A percentile compares a stretch with the other conserved stretches of the same genome.
These are phyloP conservation scores for Digitaria exilis DNA, from an alignment of 202 grass and related monocot genomes.

Conservation along the genomic window DNA sequence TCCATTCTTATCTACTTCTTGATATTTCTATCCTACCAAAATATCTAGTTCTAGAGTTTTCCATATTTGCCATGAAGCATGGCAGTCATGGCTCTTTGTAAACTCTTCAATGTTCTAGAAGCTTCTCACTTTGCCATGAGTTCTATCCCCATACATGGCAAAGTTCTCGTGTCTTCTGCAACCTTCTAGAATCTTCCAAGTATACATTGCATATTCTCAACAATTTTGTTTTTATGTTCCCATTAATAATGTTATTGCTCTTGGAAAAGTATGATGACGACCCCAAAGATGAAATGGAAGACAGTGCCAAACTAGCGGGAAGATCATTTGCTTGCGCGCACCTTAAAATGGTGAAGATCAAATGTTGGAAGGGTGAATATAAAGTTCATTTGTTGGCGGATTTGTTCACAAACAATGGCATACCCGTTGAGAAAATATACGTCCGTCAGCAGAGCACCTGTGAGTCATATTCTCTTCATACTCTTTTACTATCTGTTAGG, in stretches of 20 bases:
- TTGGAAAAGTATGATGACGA: background rate
- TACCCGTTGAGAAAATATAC: constrained; percentile 22
- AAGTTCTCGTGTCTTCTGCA: no score
- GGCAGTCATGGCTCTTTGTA: no score
- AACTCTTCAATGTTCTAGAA: no score
- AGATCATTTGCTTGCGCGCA: constrained; percentile 30
- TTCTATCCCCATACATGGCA: no score
- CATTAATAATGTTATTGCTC: constrained; percentile 11
- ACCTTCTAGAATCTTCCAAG: no score
- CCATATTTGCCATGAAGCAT: no score
- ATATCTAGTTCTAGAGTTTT: no score
- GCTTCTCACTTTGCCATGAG: no score
- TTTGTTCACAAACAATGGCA: constrained; percentile 29
- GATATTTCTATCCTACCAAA: no score
- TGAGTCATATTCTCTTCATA: background rate
- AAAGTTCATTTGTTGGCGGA: constrained; percentile 34
- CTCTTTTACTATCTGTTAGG: background rate
- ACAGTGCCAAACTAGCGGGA: background rate
- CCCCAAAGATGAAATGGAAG: background rate
- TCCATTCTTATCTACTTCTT: no score
- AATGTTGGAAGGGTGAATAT: constrained; percentile 22
- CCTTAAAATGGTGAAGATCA: constrained; percentile 39
- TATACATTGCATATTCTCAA: no score
- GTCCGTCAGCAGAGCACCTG: background rate
- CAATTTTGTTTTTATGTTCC: background rate